Percentiles rank a stretch among this genome's conserved stretches.
These are phyloP conservation scores for Umbelopsis isabellina DNA, from an alignment of 192 early-diverging fungal species.

Conservation along the genomic window DNA sequence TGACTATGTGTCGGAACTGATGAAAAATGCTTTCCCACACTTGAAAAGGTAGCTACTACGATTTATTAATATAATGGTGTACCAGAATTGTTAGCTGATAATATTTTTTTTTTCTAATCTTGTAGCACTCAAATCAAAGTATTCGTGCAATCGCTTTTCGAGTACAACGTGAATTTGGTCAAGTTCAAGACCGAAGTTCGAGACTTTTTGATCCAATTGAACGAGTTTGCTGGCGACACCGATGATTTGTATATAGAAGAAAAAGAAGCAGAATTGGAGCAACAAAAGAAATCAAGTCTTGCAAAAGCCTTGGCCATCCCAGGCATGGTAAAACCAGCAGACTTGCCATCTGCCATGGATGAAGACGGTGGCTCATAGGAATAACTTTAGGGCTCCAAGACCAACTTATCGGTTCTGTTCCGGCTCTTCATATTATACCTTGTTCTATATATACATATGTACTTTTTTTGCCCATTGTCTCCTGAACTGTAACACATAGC, in stretches of 20 bases:
- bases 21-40: constrained; percentile 91
- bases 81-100: not conserved
- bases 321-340: constrained; percentile 91
- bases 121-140: constrained; percentile 73
- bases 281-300: constrained; percentile 73
- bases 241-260: constrained; percentile 83
- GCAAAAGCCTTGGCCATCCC: constrained; percentile 83
- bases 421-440: not conserved
- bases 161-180: constrained; percentile 74
- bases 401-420: not conserved
- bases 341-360: constrained; percentile 61
- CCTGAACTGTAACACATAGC: constrained; percentile 8
- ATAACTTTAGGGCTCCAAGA: not conserved
- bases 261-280: constrained; percentile 77
- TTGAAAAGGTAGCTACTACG: constrained; percentile 64
- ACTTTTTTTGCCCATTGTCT: constrained; percentile 3
- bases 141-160: constrained; percentile 84
- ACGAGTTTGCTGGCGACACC: constrained; percentile 90
- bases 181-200: constrained; percentile 90
- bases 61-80: too few species aligned
- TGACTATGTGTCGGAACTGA: constrained; percentile 82
- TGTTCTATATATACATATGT: constrained; percentile 23
- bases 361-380: constrained; percentile 41
- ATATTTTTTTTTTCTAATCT: constrained; percentile 17
- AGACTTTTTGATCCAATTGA: constrained; percentile 89